These are phyloP conservation scores for Hypomontagnella submonticulosa DNA, from an alignment of 495 filamentous ascomycete genomes.

Conservation along the genomic window DNA sequence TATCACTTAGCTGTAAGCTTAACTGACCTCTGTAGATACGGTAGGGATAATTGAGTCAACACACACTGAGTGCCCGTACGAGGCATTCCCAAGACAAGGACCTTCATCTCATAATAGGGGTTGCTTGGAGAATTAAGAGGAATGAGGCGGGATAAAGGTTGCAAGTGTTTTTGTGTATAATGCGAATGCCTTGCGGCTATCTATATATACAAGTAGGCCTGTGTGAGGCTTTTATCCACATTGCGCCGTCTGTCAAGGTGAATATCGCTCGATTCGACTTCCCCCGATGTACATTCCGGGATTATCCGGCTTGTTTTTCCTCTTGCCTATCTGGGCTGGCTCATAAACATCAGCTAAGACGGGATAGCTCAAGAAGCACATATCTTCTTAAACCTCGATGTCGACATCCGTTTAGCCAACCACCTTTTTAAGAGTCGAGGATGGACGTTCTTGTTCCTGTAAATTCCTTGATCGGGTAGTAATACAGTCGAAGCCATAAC, in stretches of 20 bases:
- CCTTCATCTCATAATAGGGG: constrained; percentile 60
- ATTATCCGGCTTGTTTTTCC: constrained; percentile 11
- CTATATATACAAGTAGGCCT: constrained; percentile 26
- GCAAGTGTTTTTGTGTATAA: constrained; percentile 7
- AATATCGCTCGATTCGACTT: constrained; percentile 17
- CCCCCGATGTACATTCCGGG: constrained; percentile 11
- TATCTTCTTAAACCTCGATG: constrained; percentile 4
- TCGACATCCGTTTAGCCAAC: constrained; percentile 8
- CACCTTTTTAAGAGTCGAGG: not conserved
- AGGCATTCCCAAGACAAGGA: constrained; percentile 70
- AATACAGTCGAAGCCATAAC: not conserved
- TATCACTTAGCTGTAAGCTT: constrained; percentile 7
- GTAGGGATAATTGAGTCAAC: constrained; percentile 25
- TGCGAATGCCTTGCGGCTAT: constrained; percentile 4
- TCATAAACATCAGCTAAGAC: not conserved
- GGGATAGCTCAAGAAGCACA: not conserved
- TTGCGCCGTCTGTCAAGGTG: not conserved
- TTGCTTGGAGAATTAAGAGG: not conserved
- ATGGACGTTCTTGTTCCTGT: not conserved
- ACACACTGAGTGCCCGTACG: constrained; percentile 74
- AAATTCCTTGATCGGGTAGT: not conserved
- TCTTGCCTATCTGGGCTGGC: constrained; percentile 23
- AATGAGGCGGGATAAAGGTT: constrained; percentile 1
- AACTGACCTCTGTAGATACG: not conserved
- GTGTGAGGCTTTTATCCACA: constrained; percentile 2